Percentiles rank a stretch among this genome's conserved stretches.
These are phyloP conservation scores for Trichoderma semiorbis DNA, from an alignment of 2,329 filamentous ascomycete genomes.

Conservation along the genomic window DNA sequence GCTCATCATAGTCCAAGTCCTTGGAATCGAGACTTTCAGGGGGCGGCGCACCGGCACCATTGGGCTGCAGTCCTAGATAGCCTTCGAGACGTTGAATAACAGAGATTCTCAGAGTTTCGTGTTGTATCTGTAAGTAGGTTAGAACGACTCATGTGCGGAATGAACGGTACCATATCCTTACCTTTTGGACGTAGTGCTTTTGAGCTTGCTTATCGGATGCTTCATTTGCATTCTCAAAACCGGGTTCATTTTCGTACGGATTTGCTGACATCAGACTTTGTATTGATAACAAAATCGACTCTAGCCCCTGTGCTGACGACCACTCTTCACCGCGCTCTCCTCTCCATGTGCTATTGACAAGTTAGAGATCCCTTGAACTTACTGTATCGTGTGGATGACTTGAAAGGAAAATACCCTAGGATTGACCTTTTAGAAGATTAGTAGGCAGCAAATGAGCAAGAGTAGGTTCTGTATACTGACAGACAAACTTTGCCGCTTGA, in stretches of 20 bases:
- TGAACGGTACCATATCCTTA: neutral
- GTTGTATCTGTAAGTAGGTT: slow-evolving; percentile 63
- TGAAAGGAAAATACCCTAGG: slow-evolving; percentile 61
- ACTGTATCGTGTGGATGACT: neutral
- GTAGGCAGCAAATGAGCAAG: neutral
- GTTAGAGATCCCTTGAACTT: slow-evolving; percentile 4
- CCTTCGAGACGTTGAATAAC: slow-evolving; percentile 83
- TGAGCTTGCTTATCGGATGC: slow-evolving; percentile 69
- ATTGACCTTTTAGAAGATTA: slow-evolving; percentile 62
- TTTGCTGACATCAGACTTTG: slow-evolving; percentile 94
- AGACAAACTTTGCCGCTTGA: slow-evolving; percentile 86
- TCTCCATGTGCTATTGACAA: slow-evolving; percentile 74
- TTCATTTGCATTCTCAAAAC: slow-evolving; percentile 74
- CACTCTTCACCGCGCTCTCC: slow-evolving; percentile 89
- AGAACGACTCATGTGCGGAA: slow-evolving; percentile 7
- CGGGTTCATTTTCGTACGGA: slow-evolving; percentile 94
- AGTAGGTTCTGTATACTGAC: slow-evolving; percentile 47
- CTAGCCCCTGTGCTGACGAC: slow-evolving; percentile 92
- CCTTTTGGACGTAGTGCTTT: slow-evolving; percentile 75
- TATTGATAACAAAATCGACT: slow-evolving; percentile 91
- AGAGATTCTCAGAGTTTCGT: slow-evolving; percentile 83
- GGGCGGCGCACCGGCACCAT: slow-evolving; percentile 36
- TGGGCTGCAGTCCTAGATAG: slow-evolving; percentile 62
- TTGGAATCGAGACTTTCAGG: slow-evolving; percentile 26
- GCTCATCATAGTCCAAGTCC: slow-evolving; percentile 42